A percentile compares a stretch with the other conserved stretches of the same genome.
phyloP scores from a whole-genome alignment of 345 rosid genomes.

The Geranium rotundifolium region DNA sequence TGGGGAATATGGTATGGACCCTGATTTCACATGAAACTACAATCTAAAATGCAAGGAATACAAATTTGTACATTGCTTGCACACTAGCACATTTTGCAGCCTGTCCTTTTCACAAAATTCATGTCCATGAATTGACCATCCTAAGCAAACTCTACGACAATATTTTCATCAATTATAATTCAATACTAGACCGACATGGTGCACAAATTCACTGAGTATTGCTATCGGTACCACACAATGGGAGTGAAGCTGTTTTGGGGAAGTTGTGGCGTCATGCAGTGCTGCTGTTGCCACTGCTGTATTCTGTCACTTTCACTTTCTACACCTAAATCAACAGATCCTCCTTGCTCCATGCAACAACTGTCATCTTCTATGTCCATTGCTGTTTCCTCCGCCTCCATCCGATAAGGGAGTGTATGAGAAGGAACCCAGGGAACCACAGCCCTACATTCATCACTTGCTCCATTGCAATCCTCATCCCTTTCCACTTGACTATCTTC shows the following conservation, averaged over 20 bases:
- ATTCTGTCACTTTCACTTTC: slow-evolving; percentile 15
- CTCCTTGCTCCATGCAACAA: slow-evolving; percentile 1
- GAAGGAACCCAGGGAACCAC: slow-evolving; percentile 54
- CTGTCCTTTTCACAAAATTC: background rate
- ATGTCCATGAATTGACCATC: background rate
- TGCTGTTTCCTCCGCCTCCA: slow-evolving; percentile 38
- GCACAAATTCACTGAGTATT: no score
- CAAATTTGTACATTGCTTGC: no score
- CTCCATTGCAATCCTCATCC: background rate
- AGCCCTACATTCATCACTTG: slow-evolving; percentile 24
- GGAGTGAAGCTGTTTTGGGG: slow-evolving; percentile 35
- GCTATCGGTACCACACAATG: slow-evolving; percentile 38
- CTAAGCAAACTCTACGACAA: background rate
- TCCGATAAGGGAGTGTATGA: slow-evolving; percentile 17
- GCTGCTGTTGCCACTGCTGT: slow-evolving; percentile 40
- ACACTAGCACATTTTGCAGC: no score
- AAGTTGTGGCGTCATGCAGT: slow-evolving; percentile 42
- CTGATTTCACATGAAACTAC: no score
- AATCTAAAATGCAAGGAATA: no score
- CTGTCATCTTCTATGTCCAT: slow-evolving; percentile 49
- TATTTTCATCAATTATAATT: no score
- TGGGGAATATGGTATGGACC: no score
- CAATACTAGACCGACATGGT: no score
- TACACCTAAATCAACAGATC: background rate
- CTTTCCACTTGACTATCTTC: background rate